Evolutionary conservation across 306 rosid genomes (phyloP).

Genomic region (Glycine latifolia): DNA sequence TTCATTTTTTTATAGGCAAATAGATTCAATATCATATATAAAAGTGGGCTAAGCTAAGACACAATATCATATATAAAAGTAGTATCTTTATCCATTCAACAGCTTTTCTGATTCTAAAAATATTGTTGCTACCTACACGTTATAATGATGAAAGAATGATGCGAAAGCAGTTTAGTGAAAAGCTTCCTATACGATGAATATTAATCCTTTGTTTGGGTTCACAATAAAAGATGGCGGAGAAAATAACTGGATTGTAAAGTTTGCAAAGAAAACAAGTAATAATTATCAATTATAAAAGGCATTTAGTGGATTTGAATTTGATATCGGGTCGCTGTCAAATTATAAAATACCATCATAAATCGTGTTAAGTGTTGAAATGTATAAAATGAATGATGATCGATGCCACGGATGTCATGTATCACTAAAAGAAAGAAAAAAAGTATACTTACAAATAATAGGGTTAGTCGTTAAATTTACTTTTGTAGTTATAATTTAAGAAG

Average conservation of each 20-base stretch:
- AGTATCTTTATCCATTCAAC: background rate
- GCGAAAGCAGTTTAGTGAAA: background rate
- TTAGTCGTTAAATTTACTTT: background rate
- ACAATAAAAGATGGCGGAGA: background rate
- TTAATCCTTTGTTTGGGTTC: background rate
- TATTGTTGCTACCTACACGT: background rate
- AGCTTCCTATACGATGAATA: background rate
- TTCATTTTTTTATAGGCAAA: no score
- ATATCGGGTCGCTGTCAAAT: background rate
- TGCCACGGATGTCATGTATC: background rate
- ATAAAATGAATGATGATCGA: background rate
- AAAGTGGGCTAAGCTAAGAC: no score
- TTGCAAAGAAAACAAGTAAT: background rate
- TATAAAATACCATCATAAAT: background rate
- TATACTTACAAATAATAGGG: background rate
- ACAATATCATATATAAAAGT: no score
- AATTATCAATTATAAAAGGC: background rate
- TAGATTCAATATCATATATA: no score
- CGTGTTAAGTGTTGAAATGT: background rate
- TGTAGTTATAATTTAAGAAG: background rate
- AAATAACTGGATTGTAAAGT: constrained; percentile 12
- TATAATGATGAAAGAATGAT: constrained; percentile 26
- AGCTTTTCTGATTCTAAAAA: background rate
- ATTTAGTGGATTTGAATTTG: background rate
- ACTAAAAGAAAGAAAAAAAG: background rate